Evolutionary conservation across 1,284 basidiomycete species (phyloP), one percentile per base, ranked within the genome.

Genomic region (Irpex rosettiformis): DNA sequence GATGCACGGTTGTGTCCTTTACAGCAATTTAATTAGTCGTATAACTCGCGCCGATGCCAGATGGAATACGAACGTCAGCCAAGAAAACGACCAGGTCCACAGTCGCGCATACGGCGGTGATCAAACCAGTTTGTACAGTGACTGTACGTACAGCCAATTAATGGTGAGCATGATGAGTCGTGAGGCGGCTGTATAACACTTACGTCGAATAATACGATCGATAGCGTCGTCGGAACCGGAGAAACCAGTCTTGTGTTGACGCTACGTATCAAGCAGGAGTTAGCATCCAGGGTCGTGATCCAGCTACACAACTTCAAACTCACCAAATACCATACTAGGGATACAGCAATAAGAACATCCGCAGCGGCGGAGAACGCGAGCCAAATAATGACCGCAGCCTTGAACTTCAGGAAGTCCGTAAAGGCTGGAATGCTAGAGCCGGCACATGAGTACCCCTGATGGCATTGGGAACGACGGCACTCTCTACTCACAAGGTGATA

Each of bases 1-100:
- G 67, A 58, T 78, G 76, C 28, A 49, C 24, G 40, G 13, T 27
- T 2, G 28, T 42, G 11, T 51, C 21, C 52, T 54, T 53, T 11
- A 18, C 10, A 30, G 6, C 7, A 18, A 21, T 37, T 37, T 47
- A 55, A 21, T 27, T 8, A 47, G 43, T 13, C 16, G 22, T 13
- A 18, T 24, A 37, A 37, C 33, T 21, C 18, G 3, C 43, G 43
- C 22, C 10, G 10, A 24, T 21, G 22, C 16, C 43, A 47, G 22
- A 24, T 47, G 43, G 43, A 21, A 8, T 10, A 55, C 57, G 37
- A 25, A 58, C 57, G 22, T 42, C 25, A 4, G 29, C 52, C 8
- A 58, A 28, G 52, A 42, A 58, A 21, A 52, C 42, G 22, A 58
- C 55, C 16, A 58, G 37, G 21, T 45, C 57, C 27, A 37, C 52